These are phyloP conservation scores for Galerina marginata DNA, from an alignment of 768 basidiomycete species.

Conservation along the genomic window DNA sequence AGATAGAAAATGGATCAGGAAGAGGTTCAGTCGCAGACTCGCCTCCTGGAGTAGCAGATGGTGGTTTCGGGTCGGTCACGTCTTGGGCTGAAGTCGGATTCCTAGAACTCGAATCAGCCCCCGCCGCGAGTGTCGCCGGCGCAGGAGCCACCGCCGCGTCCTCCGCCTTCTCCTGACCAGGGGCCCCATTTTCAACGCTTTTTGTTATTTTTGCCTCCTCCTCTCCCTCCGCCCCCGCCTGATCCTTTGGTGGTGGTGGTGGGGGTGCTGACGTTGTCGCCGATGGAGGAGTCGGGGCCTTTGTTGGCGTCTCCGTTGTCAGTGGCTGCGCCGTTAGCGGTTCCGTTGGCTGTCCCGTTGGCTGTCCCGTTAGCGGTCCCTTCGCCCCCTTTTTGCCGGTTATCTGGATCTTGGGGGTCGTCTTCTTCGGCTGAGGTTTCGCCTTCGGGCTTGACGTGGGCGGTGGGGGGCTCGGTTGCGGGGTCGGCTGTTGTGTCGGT, in stretches of 20 bases:
- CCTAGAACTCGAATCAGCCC: background rate
- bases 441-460: slow-evolving; percentile 11
- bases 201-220: slow-evolving; percentile 9
- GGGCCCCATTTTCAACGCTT: background rate
- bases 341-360: slow-evolving; percentile 9
- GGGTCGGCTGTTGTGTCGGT: slow-evolving; percentile 19
- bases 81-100: no score
- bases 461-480: slow-evolving; percentile 12
- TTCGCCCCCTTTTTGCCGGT: slow-evolving; percentile 16
- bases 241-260: slow-evolving; percentile 9
- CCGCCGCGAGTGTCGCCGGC: background rate
- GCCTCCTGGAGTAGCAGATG: no score
- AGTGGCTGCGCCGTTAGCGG: slow-evolving; percentile 9
- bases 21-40: no score
- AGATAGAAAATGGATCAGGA: no score
- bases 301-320: slow-evolving; percentile 9
- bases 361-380: slow-evolving; percentile 11
- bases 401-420: slow-evolving; percentile 11
- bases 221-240: slow-evolving; percentile 5
- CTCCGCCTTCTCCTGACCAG: background rate
- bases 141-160: background rate
- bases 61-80: no score
- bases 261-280: background rate
- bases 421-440: slow-evolving; percentile 8
- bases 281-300: slow-evolving; percentile 8